Percentiles rank a stretch among this genome's conserved stretches.
phyloP scores from a whole-genome alignment of 2,329 filamentous ascomycete genomes.

The Epichloe sp. region DNA sequence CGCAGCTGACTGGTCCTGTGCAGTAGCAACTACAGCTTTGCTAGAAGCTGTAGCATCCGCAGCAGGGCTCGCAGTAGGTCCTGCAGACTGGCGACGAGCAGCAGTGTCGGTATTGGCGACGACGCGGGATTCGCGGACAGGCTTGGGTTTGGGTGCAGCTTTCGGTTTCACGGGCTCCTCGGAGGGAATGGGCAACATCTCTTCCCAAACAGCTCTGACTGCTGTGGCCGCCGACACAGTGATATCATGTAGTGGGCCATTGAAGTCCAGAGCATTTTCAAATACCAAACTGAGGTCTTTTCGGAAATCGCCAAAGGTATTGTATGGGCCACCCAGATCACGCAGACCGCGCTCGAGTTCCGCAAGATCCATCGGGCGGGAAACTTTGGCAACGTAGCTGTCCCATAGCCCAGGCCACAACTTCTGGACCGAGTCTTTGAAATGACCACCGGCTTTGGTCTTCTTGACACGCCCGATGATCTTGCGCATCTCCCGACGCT shows the following conservation, averaged over 20 bases:
- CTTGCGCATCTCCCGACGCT: slow-evolving; percentile 50
- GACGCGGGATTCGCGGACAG: slow-evolving; percentile 22
- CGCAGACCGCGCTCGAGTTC: slow-evolving; percentile 74
- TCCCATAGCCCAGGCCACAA: slow-evolving; percentile 64
- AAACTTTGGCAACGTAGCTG: slow-evolving; percentile 55
- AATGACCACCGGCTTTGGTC: slow-evolving; percentile 65
- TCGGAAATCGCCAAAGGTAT: slow-evolving; percentile 57
- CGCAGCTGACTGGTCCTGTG: slow-evolving; percentile 10
- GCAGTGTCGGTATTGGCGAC: slow-evolving; percentile 13
- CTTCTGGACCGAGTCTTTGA: slow-evolving; percentile 64
- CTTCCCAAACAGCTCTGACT: slow-evolving; percentile 40
- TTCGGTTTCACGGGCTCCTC: slow-evolving; percentile 47
- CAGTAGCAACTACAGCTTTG: slow-evolving; percentile 9
- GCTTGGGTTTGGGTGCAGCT: slow-evolving; percentile 28
- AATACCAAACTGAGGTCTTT: slow-evolving; percentile 66
- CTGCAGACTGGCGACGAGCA: slow-evolving; percentile 17
- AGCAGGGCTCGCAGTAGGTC: slow-evolving; percentile 17
- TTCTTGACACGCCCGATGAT: slow-evolving; percentile 69
- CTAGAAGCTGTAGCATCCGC: slow-evolving; percentile 10
- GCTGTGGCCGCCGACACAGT: slow-evolving; percentile 42
- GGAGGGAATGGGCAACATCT: slow-evolving; percentile 30
- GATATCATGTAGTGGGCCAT: slow-evolving; percentile 64
- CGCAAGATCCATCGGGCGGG: slow-evolving; percentile 70
- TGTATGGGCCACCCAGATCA: slow-evolving; percentile 44
- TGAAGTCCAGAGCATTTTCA: slow-evolving; percentile 69